These are phyloP conservation scores for Schizophyllum amplum DNA, from an alignment of 1,284 basidiomycete species.

Conservation along the genomic window DNA sequence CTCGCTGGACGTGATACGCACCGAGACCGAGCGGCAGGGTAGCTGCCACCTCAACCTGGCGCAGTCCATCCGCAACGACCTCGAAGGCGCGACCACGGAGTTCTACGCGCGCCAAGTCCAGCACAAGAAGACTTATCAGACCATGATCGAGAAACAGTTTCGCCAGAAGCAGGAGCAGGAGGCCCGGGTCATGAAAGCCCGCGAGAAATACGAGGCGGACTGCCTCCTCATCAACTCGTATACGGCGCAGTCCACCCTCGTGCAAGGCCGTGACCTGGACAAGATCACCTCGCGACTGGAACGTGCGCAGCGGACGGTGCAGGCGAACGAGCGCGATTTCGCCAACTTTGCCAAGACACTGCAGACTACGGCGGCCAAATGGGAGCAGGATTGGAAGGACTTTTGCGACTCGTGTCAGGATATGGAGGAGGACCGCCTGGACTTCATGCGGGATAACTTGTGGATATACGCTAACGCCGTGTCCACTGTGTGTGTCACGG, in stretches of 20 bases:
- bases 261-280: constrained; percentile 92
- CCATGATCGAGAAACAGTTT: constrained; percentile 79
- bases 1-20: constrained; percentile 70
- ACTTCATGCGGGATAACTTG: constrained; percentile 90
- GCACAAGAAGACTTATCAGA: constrained; percentile 71
- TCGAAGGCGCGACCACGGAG: constrained; percentile 62
- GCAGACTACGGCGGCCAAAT: constrained; percentile 75
- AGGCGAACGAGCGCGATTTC: constrained; percentile 87
- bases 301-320: constrained; percentile 83
- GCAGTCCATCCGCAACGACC: constrained; percentile 67
- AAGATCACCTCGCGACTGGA: constrained; percentile 86
- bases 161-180: constrained; percentile 84
- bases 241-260: constrained; percentile 87
- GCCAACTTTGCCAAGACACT: constrained; percentile 79
- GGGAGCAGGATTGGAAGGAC: constrained; percentile 91
- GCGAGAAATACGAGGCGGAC: constrained; percentile 92
- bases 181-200: constrained; percentile 76
- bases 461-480: constrained; percentile 97
- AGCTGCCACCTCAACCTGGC: constrained; percentile 62
- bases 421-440: constrained; percentile 88
- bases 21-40: constrained; percentile 82
- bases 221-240: constrained; percentile 94
- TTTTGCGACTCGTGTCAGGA: constrained; percentile 96
- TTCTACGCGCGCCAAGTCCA: constrained; percentile 64
- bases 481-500: constrained; percentile 90